Evolutionary conservation across 108 stramenopile species (phyloP).

Genomic region (Poteriospumella lacustris): DNA sequence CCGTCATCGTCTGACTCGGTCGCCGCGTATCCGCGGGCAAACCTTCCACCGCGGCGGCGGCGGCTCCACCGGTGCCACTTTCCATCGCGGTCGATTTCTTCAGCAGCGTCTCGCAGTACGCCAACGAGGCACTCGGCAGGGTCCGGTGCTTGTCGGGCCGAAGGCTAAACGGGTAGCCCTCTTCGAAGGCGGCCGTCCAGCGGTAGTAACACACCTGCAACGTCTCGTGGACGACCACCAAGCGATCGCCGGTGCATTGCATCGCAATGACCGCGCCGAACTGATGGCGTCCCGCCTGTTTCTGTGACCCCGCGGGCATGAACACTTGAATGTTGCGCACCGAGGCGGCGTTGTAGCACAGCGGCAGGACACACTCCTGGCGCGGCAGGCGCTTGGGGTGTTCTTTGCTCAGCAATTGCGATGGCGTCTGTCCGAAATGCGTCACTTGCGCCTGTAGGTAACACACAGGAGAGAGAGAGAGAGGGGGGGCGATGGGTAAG

Average conservation of each 20-base stretch:
- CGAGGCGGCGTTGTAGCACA: neutral
- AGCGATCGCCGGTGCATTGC: neutral
- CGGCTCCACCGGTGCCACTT: too few species aligned
- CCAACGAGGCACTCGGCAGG: neutral
- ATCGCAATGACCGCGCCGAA: neutral
- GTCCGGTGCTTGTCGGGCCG: neutral
- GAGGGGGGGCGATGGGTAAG: neutral
- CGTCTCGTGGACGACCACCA: neutral
- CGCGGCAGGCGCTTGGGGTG: conserved; percentile 51
- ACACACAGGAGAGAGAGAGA: neutral
- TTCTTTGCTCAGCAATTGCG: conserved; percentile 65
- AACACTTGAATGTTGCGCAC: neutral
- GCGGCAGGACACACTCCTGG: conserved; percentile 23
- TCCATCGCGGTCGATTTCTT: too few species aligned
- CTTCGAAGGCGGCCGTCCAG: neutral
- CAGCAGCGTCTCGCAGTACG: neutral
- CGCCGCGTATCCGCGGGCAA: too few species aligned
- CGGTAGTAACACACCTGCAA: neutral
- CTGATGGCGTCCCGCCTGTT: neutral
- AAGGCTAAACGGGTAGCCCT: conserved; percentile 1
- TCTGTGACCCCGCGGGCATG: neutral
- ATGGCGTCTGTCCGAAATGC: conserved; percentile 94
- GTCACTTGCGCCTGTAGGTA: conserved; percentile 82
- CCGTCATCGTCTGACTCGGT: too few species aligned
- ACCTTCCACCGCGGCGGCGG: too few species aligned